Conservation (phyloP, 2,329 filamentous ascomycete genomes). For the Beauveria australis region DNA sequence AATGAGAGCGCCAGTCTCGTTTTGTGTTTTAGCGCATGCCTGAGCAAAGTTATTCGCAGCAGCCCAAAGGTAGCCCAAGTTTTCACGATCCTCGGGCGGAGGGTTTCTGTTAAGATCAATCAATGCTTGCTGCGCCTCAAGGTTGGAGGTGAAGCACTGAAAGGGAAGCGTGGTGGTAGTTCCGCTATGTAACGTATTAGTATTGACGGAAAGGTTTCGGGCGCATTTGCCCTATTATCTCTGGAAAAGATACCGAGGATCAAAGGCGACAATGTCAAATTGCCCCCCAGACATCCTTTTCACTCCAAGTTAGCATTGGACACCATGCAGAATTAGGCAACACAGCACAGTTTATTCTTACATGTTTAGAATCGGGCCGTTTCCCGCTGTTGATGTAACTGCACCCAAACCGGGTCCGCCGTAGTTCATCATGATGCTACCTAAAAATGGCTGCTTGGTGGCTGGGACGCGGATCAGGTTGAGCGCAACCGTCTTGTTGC, state of each 20-base stretch:
- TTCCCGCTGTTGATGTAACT: not conserved
- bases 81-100: slow-evolving; percentile 11
- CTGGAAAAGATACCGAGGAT: slow-evolving; percentile 18
- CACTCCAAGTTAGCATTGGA: not conserved
- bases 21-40: slow-evolving; percentile 17
- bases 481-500: slow-evolving; percentile 10
- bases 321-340: too few relatives aligned
- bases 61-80: slow-evolving; percentile 15
- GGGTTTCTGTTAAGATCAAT: not conserved
- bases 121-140: not conserved
- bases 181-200: slow-evolving; percentile 6
- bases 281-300: slow-evolving; percentile 20
- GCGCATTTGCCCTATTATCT: not conserved
- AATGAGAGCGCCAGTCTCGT: slow-evolving; percentile 19
- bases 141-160: slow-evolving; percentile 14
- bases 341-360: not conserved
- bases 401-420: slow-evolving; percentile 17
- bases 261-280: slow-evolving; percentile 21
- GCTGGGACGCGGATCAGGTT: slow-evolving; percentile 10
- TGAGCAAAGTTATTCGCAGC: slow-evolving; percentile 13
- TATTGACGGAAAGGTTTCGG: not conserved
- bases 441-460: slow-evolving; percentile 16
- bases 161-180: slow-evolving; percentile 17
- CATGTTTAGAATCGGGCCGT: not conserved
- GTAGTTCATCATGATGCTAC: slow-evolving; percentile 25